A percentile compares a stretch with the other conserved stretches of the same genome.
Conservation (phyloP, 768 basidiomycete genomes). For the Exsudoporus frostii region DNA sequence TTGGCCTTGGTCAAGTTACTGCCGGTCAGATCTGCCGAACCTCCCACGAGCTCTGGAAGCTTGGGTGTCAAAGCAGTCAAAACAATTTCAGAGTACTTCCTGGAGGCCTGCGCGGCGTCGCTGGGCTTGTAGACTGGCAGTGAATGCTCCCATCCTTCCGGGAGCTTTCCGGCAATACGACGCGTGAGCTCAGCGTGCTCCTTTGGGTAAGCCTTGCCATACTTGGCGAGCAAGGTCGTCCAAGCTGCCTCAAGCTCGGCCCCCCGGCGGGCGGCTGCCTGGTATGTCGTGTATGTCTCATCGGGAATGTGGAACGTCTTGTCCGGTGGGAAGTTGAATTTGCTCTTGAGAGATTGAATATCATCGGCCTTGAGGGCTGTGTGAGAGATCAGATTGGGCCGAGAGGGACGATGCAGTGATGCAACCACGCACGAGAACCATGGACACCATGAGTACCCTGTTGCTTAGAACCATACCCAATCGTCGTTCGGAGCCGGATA, state of each 20-base stretch:
- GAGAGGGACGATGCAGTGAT: neutral
- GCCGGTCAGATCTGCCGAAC: slow-evolving; percentile 90
- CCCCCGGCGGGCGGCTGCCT: slow-evolving; percentile 65
- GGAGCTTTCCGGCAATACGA: slow-evolving; percentile 79
- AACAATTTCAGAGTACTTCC: slow-evolving; percentile 90
- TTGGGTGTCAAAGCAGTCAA: slow-evolving; percentile 69
- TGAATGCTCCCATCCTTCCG: slow-evolving; percentile 80
- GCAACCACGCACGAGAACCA: slow-evolving; percentile 70
- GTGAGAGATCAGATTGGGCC: slow-evolving; percentile 5
- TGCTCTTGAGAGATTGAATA: slow-evolving; percentile 75
- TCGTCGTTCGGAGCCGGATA: slow-evolving; percentile 83
- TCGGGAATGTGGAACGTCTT: slow-evolving; percentile 75
- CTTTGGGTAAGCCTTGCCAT: slow-evolving; percentile 73
- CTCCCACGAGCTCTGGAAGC: slow-evolving; percentile 84
- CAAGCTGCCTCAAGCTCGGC: slow-evolving; percentile 72
- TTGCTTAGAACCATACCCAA: slow-evolving; percentile 90
- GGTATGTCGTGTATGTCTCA: slow-evolving; percentile 68
- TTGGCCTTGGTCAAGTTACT: slow-evolving; percentile 90
- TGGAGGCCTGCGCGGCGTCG: slow-evolving; percentile 84
- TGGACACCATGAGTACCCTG: slow-evolving; percentile 95
- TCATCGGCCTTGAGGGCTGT: slow-evolving; percentile 92
- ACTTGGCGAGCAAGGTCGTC: slow-evolving; percentile 63
- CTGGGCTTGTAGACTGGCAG: slow-evolving; percentile 82
- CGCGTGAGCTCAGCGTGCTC: slow-evolving; percentile 86
- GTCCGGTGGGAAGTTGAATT: slow-evolving; percentile 78